Percentiles rank a stretch among this genome's conserved stretches.
Evolutionary conservation across 306 rosid species (phyloP).

Genomic region (Prunus kanzakura): DNA sequence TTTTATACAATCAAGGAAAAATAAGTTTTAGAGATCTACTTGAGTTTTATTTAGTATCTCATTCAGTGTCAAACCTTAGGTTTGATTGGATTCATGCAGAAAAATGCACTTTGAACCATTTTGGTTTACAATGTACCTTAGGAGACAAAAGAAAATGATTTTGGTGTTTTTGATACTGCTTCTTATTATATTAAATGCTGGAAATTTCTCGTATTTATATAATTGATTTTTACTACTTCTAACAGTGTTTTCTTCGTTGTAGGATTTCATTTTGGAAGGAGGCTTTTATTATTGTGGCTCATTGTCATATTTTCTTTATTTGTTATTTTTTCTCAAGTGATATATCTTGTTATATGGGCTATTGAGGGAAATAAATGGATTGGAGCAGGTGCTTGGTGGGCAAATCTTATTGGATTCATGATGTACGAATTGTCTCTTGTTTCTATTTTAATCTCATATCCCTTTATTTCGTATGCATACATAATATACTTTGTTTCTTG

Average conservation of each 20-base stretch:
- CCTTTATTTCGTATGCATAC: neutral
- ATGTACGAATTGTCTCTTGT: slow-evolving; percentile 50
- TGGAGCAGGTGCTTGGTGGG: slow-evolving; percentile 67
- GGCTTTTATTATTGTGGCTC: slow-evolving; percentile 65
- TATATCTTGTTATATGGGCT: slow-evolving; percentile 60
- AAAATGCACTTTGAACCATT: neutral
- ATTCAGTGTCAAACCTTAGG: neutral
- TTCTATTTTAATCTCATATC: slow-evolving; percentile 5
- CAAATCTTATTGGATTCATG: slow-evolving; percentile 78
- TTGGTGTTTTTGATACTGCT: slow-evolving; percentile 14
- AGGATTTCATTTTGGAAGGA: slow-evolving; percentile 69
- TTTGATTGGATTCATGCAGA: slow-evolving; percentile 15
- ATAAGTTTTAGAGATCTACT: neutral
- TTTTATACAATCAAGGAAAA: neutral
- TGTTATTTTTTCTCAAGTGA: slow-evolving; percentile 67
- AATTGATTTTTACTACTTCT: slow-evolving; percentile 12
- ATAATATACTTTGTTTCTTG: slow-evolving; percentile 29
- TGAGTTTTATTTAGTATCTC: neutral
- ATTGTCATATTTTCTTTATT: slow-evolving; percentile 59
- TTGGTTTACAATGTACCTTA: neutral
- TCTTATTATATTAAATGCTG: slow-evolving; percentile 15
- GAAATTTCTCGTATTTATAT: slow-evolving; percentile 12
- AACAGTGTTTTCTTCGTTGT: slow-evolving; percentile 26
- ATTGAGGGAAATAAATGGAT: slow-evolving; percentile 54
- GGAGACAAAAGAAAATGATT: neutral